Base-by-base conservation (phyloP, 148 eudicot genomes). In the Mesembryanthemum crystallinum region DNA sequence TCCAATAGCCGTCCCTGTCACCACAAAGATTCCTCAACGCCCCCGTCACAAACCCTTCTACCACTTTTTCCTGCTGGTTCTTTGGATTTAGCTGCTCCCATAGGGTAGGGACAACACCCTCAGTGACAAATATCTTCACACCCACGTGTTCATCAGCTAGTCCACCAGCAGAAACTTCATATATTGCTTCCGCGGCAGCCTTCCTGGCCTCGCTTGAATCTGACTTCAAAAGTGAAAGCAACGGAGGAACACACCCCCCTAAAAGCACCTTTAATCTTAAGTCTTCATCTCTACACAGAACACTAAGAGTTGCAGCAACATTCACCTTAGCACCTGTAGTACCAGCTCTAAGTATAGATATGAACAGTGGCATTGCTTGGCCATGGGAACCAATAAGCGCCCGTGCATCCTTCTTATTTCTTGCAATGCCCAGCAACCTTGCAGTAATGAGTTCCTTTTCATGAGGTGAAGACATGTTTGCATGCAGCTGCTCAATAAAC, bases 1-100 rank as follows among this genome's bases (percentile, higher is more conserved):
- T 83, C 97, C 94, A 92, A 62, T 87, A 87, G 43, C 94, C 94
- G 82, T 90, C 94, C 83, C 78, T 86, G 72, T 91, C 91, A n/a
- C 91, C 89, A 78, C 97, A 89, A 35, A 91, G 89, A 79, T 91
- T 91, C 72, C 91, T 86, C 78, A 91, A 76, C 60, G 97, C 93
- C 78, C 97, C 97, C 21, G 93, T 88, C 68, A 91, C 87, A 80
- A 86, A 91, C 42, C 93, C 90, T 83, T 88, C 93, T 15, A 91
- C 93, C 74, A 86, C 86, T 85, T 83, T 89, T 72, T 89, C 93
- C 73, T 85, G 86, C 76, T 83, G 84, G 47, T 77, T 84, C 75
- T 82, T 83, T 13, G 77, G 66, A 78, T 83, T 82, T 27, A 91
- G 86, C 81, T 89, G 93, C 81, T 88, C 93, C 93, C 93, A 91